phyloP scores from a whole-genome alignment of 371 early-diverging fungal species.

The Lichtheimia ornata region DNA sequence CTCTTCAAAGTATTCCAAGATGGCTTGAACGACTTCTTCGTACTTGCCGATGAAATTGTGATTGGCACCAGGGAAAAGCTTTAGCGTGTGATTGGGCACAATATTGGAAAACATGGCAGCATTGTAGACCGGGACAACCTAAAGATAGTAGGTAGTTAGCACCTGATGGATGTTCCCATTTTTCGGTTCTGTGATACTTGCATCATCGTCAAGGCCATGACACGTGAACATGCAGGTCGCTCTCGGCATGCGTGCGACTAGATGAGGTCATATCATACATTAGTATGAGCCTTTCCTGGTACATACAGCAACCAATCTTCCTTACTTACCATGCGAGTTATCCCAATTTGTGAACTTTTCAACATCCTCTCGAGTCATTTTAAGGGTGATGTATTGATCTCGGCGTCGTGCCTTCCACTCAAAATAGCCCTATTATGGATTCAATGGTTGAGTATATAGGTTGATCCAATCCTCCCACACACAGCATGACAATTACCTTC shows the following conservation, averaged over 20 bases:
- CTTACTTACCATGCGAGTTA: slow-evolving; percentile 37
- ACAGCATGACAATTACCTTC: slow-evolving; percentile 9
- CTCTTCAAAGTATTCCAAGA: slow-evolving; percentile 40
- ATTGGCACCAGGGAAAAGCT: slow-evolving; percentile 55
- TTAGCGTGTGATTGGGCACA: slow-evolving; percentile 53
- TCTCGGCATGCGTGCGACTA: slow-evolving; percentile 52
- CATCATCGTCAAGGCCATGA: slow-evolving; percentile 59
- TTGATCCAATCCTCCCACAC: too few relatives aligned
- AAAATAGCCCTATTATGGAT: slow-evolving; percentile 38
- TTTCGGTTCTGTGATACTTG: slow-evolving; percentile 17
- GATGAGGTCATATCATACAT: not conserved
- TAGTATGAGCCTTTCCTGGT: not conserved
- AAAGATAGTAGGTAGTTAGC: not conserved
- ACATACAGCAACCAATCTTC: not conserved
- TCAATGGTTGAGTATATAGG: not conserved
- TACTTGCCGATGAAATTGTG: slow-evolving; percentile 56
- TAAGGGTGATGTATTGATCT: slow-evolving; percentile 31
- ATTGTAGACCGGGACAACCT: slow-evolving; percentile 63
- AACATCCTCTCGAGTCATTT: slow-evolving; percentile 40
- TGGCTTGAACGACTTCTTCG: slow-evolving; percentile 41
- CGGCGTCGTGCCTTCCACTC: slow-evolving; percentile 41
- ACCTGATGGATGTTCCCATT: not conserved
- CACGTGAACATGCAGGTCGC: slow-evolving; percentile 59
- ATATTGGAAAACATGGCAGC: slow-evolving; percentile 54
- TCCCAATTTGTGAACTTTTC: slow-evolving; percentile 38